These are phyloP conservation scores for Xylariomycetidae sp. DNA, from an alignment of 2,329 filamentous ascomycete species.

Conservation along the genomic window DNA sequence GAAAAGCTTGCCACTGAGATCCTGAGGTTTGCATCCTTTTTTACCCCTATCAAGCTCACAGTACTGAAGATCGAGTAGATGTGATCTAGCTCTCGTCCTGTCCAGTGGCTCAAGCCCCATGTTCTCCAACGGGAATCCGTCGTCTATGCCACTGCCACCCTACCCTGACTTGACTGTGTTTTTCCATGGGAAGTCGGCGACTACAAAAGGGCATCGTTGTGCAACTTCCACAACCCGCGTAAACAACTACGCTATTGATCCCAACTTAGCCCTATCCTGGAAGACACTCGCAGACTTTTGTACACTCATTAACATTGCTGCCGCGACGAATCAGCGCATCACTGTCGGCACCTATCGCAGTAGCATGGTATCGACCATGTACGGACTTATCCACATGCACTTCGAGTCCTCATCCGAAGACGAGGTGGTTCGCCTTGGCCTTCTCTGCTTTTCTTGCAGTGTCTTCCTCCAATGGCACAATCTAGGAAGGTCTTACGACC, in stretches of 20 bases:
- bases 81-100: slow-evolving; percentile 13
- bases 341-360: slow-evolving; percentile 13
- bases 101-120: slow-evolving; percentile 10
- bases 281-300: slow-evolving; percentile 19
- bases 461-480: slow-evolving; percentile 36
- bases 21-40: slow-evolving; percentile 9
- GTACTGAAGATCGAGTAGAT: slow-evolving; percentile 4
- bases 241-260: slow-evolving; percentile 7
- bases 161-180: slow-evolving; percentile 7
- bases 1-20: slow-evolving; percentile 31
- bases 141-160: slow-evolving; percentile 6
- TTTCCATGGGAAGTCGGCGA: not conserved
- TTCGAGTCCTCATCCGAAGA: slow-evolving; percentile 23
- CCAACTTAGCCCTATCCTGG: slow-evolving; percentile 16
- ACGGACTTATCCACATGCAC: slow-evolving; percentile 32
- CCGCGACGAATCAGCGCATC: slow-evolving; percentile 12
- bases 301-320: slow-evolving; percentile 19
- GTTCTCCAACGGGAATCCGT: slow-evolving; percentile 9
- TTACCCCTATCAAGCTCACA: not conserved
- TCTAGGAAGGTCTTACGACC: slow-evolving; percentile 13
- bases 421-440: slow-evolving; percentile 33
- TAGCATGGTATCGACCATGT: slow-evolving; percentile 35
- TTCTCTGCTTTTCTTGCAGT: slow-evolving; percentile 32
- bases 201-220: too few species aligned
- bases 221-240: too few species aligned